Evolutionary conservation across 768 basidiomycete species (phyloP), one percentile per base, ranked within the genome.

Genomic region (Mrakia hoshinonis): DNA sequence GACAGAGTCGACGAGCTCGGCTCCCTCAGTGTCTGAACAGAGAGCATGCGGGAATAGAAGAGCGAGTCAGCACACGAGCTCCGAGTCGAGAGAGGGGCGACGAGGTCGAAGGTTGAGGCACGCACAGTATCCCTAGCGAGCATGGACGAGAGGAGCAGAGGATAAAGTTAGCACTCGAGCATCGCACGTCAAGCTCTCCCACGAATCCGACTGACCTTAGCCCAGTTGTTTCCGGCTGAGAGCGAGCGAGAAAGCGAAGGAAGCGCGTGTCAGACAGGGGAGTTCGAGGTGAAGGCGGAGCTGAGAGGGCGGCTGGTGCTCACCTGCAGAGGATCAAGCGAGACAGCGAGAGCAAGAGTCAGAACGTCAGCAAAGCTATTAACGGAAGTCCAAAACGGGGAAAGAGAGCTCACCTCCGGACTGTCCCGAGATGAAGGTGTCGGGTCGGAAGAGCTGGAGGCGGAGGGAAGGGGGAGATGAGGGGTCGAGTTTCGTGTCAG

Each of bases 381-480:
- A 0, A 15, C 18, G 9, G 12, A 3, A 12, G 34, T 43, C 12
- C 51, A n/a, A 49, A 61, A 15, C 3, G 49, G 12, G 18, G 34
- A 46, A 36, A 39, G 34, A 3, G 20, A 4, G 26, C 54, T n/a
- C 18, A 68, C 29, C 29, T 49, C 68, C 72, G 47, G 29, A 62
- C 46, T 67, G 66, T n/a, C 86, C 84, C 47, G 85, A 84, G 60
- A 93, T 78, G 77, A 85, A 95, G 1, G 91, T 95, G 77, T 93
- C 92, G 2, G 94, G 94, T 62, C 87, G 85, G 81, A 93, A 96
- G 7, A 98, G 83, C 43, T 72, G 51, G 29, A 38, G 5, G 67
- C 29, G 29, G 18, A 66, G 3, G 43, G 15, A 29, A 34, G 48
- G 22, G 63, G n/a, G 10, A 22, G 47, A 36, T 15, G 64, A 11